Evolutionary conservation across 805 yeast species (phyloP).

Genomic region (Starmerella tilneyi): DNA sequence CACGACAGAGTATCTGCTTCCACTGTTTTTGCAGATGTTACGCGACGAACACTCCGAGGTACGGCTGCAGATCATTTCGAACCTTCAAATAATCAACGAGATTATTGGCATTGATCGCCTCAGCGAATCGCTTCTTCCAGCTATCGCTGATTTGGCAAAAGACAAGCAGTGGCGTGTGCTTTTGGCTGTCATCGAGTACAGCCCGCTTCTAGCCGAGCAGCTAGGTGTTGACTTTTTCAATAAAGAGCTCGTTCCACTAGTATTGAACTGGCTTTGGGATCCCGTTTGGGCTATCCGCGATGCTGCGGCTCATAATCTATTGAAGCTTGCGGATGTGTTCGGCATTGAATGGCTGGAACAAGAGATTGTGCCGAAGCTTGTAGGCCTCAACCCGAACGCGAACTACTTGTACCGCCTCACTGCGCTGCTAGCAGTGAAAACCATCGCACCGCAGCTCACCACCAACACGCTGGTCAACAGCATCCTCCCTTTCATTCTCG

Average conservation of each 20-base stretch:
- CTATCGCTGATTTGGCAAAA: conserved; percentile 89
- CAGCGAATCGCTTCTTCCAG: conserved; percentile 83
- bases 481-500: conserved; percentile 69
- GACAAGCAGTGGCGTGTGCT: conserved; percentile 98
- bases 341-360: conserved; percentile 89
- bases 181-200: conserved; percentile 90
- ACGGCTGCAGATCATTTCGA: conserved; percentile 83
- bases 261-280: conserved; percentile 98
- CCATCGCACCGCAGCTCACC: conserved; percentile 63
- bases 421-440: conserved; percentile 76
- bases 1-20: conserved; percentile 72
- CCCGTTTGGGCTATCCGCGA: conserved; percentile 92
- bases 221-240: conserved; percentile 88
- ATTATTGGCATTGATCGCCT: conserved; percentile 85
- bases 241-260: conserved; percentile 77
- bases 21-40: conserved; percentile 83
- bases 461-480: conserved; percentile 47
- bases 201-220: conserved; percentile 88
- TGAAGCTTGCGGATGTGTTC: conserved; percentile 69
- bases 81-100: conserved; percentile 82
- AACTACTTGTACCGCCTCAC: conserved; percentile 91
- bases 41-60: conserved; percentile 97
- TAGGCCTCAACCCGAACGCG: conserved; percentile 42
- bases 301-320: conserved; percentile 82
- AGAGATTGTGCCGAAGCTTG: conserved; percentile 68